Evolutionary conservation across 2,329 filamentous ascomycete species (phyloP), one percentile per base, ranked within the genome.

Genomic region (Paecilomyces fulvus): DNA sequence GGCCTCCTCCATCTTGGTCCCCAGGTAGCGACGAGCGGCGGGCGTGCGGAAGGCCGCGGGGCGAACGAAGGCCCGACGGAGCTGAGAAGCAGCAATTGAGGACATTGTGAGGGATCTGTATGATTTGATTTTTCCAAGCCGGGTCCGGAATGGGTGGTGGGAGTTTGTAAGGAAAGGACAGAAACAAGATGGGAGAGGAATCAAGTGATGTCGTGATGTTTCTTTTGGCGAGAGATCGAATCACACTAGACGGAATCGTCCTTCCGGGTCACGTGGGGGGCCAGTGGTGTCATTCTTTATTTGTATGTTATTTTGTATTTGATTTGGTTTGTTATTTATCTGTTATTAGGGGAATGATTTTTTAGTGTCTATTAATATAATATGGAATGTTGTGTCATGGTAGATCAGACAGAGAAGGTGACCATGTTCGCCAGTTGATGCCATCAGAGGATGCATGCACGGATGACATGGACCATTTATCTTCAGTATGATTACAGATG

Each of bases 1-100:
- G 58, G 75, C 71, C 63, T 80, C 76, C 61, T 79, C 76, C 52
- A 76, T 71, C 66, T 75, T 76, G 60, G 72, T 67, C 56, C 67
- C 64, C 64, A 65, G 65, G 60, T 70, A 65, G 64, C 70, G 71
- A 66, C 73, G 70, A 63, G 70, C 54, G 59, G 70, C 67, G 61
- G 70, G 66, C 58, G 67, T 71, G 69, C 77, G 71, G 73, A 74
- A 60, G 56, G 70, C 51, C 56, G 72, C 63, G 60, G 73, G 73
- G 63, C 73, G 71, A 63, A 69, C 63, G 61, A 74, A 65, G 62
- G 71, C 73, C 67, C 72, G 73, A 60, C 73, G 73, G 60, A 70
- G 65, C 63, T 71, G 68, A 64, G 71, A 65, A 57, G 73, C 67
- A 65, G 72, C 69, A 63, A 75, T 73, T 59, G 72, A 74, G 56